Base-by-base conservation (phyloP, 2,329 filamentous ascomycete species). In the Aureobasidium mangrovei region DNA sequence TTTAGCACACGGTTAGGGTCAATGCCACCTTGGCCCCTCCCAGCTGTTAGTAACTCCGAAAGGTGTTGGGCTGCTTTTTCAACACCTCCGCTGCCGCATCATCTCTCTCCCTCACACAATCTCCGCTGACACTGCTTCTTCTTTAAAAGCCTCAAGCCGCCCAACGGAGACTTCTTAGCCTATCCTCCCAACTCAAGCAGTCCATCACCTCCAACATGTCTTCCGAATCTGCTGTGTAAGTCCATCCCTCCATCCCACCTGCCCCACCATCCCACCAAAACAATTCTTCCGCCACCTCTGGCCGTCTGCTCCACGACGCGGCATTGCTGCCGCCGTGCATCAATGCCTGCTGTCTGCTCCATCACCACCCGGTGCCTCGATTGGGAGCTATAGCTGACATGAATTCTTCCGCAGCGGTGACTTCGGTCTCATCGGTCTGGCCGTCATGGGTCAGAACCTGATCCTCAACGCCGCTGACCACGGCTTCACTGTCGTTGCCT, bases 401-500 rank as follows among this genome's bases (percentile, higher is more conserved):
- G 40, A 4, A n/a, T 44, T 43, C 48, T 41, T 12, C 48, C 53
- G 65, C 70, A 70, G 67, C 67, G 74, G 74, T 67, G 75, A 77
- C 68, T 76, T 76, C 67, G 74, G 75, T 69, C 72, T 77, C 67
- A 77, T 77, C 65, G 75, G 75, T 67, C 68, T 77, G 62, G 74
- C 74, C 57, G 68, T 70, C 65, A 74, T 76, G 74, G 74, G 74
- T 61, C 74, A 77, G 71, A 77, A 77, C 69, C 66, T 77, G 68
- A 77, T 77, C 69, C 72, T 77, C 64, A 77, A 77, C 67, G 75
- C 75, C 63, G 75, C 74, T 61, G 75, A 77, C 65, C 75, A 77
- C 64, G 74, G 91, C 69, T 97, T 94, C 83, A 97, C 89, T 71
- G 88, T 98, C 69, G 87, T 91, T 75, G 93, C 91, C 65, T 98